Evolutionary conservation across 2,329 filamentous ascomycete species (phyloP).

Genomic region (Cercospora citrullina): DNA sequence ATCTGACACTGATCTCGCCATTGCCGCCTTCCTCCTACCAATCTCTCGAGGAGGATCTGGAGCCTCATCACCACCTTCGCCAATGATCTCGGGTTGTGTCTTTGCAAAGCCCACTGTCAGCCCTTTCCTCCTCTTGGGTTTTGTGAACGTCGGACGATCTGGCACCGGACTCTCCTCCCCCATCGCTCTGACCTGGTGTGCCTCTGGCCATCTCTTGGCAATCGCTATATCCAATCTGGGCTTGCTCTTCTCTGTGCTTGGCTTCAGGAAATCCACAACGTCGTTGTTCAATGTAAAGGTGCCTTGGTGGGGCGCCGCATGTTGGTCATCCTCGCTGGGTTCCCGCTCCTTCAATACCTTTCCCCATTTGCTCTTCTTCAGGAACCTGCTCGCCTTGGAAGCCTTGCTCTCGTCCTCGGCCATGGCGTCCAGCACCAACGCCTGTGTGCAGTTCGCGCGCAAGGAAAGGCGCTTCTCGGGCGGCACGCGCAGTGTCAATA

Average conservation of each 20-base stretch:
- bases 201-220: conserved; percentile 54
- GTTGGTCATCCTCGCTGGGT: conserved; percentile 19
- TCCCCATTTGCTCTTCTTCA: conserved; percentile 38
- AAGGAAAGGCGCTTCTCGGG: neutral
- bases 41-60: conserved; percentile 72
- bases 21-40: conserved; percentile 54
- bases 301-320: conserved; percentile 15
- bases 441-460: neutral
- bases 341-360: conserved; percentile 35
- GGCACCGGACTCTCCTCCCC: conserved; percentile 19
- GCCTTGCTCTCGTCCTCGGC: conserved; percentile 28
- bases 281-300: conserved; percentile 44
- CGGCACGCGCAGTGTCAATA: conserved; percentile 8
- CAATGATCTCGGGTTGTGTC: conserved; percentile 75
- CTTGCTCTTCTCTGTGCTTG: conserved; percentile 48
- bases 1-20: conserved; percentile 34
- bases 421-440: conserved; percentile 26
- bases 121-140: conserved; percentile 60
- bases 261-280: conserved; percentile 60
- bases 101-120: conserved; percentile 74
- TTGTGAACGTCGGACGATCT: conserved; percentile 31
- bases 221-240: conserved; percentile 52
- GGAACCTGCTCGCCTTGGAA: conserved; percentile 29
- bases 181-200: conserved; percentile 43
- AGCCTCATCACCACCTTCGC: conserved; percentile 86